Percentiles rank a stretch among this genome's conserved stretches.
Evolutionary conservation across 169 alveolate genomes (phyloP).

Genomic region (Plasmodium ovale): DNA sequence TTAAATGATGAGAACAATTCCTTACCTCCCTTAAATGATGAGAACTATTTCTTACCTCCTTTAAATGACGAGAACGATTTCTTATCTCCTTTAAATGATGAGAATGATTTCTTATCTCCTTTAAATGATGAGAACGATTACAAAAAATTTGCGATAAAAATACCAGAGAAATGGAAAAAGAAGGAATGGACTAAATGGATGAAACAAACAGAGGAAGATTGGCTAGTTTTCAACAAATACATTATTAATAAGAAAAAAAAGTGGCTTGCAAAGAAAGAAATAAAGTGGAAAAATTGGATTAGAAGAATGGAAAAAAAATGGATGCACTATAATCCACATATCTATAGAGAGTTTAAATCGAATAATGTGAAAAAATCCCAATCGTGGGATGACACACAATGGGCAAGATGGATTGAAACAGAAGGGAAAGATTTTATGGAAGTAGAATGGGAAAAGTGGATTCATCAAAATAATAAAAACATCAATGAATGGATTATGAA

Average conservation of each 20-base stretch:
- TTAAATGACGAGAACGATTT: too few species aligned
- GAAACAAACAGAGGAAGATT: constrained; percentile 3
- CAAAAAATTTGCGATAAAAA: not conserved
- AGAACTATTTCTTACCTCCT: too few species aligned
- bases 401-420: constrained; percentile 25
- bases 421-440: constrained; percentile 31
- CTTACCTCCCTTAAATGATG: too few species aligned
- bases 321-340: constrained; percentile 1
- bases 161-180: constrained; percentile 19
- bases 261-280: constrained; percentile 18
- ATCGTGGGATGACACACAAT: constrained; percentile 11
- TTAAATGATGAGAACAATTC: too few species aligned
- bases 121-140: too few species aligned
- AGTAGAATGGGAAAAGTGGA: constrained; percentile 20
- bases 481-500: constrained; percentile 23
- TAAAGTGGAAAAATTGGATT: constrained; percentile 5
- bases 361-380: constrained; percentile 7
- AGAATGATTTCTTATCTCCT: too few species aligned
- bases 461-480: not conserved
- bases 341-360: not conserved
- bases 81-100: too few species aligned
- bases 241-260: not conserved
- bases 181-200: constrained; percentile 19
- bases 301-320: constrained; percentile 10
- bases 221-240: not conserved